Evolutionary conservation across 1,284 basidiomycete species (phyloP).

Genomic region (Austroboletus rostrupii): DNA sequence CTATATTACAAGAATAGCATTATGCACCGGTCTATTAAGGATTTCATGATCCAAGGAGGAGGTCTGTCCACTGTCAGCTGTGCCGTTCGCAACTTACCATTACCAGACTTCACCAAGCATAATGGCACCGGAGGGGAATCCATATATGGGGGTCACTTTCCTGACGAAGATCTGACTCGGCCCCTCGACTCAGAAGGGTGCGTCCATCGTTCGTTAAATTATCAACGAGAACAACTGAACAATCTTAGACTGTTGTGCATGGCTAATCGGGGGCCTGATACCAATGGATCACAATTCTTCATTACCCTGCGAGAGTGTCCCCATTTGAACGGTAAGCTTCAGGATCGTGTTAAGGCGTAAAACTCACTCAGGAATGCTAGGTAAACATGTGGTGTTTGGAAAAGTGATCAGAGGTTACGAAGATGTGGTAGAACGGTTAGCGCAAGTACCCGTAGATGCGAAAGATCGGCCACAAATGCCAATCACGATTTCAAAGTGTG

Average conservation of each 20-base stretch:
- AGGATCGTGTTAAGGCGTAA: background rate
- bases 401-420: slow-evolving; percentile 60
- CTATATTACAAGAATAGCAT: slow-evolving; percentile 82
- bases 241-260: slow-evolving; percentile 64
- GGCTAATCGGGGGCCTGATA: slow-evolving; percentile 80
- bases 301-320: slow-evolving; percentile 71
- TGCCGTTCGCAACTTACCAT: slow-evolving; percentile 2
- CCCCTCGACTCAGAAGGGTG: slow-evolving; percentile 64
- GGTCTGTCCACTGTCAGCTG: slow-evolving; percentile 34
- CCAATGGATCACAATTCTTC: slow-evolving; percentile 83
- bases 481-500: slow-evolving; percentile 76
- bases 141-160: slow-evolving; percentile 72
- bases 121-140: slow-evolving; percentile 83
- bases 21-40: slow-evolving; percentile 76
- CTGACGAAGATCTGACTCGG: slow-evolving; percentile 70
- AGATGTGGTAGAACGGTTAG: slow-evolving; percentile 54
- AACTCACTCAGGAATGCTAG: slow-evolving; percentile 30
- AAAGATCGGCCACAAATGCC: slow-evolving; percentile 69
- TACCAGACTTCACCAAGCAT: slow-evolving; percentile 68
- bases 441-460: slow-evolving; percentile 57
- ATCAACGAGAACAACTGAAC: background rate
- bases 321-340: slow-evolving; percentile 57
- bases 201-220: slow-evolving; percentile 13
- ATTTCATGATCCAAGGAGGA: slow-evolving; percentile 89
- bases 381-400: slow-evolving; percentile 80